Conservation (phyloP, 371 early-diverging fungal genomes). For the Apophysomyces ossiformis region DNA sequence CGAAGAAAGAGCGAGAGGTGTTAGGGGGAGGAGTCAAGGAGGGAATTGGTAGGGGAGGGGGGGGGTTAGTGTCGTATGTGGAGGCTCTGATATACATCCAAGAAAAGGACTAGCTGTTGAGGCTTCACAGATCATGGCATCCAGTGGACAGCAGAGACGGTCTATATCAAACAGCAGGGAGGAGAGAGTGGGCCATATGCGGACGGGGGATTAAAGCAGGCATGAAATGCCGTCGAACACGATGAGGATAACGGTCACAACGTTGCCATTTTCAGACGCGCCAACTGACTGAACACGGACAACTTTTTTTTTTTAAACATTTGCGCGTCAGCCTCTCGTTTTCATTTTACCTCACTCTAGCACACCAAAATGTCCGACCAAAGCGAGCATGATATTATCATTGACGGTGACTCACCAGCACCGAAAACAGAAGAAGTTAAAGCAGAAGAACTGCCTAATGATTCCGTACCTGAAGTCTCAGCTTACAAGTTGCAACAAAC, state of each 20-base stretch:
- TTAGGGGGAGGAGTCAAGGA: too few relatives aligned
- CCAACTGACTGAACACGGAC: too few relatives aligned
- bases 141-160: too few relatives aligned
- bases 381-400: slow-evolving; percentile 23
- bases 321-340: neutral
- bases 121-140: too few relatives aligned
- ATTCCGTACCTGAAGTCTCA: neutral
- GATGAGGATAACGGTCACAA: neutral
- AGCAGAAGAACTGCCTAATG: slow-evolving; percentile 8
- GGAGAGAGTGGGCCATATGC: too few relatives aligned
- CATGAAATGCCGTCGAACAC: neutral
- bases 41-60: too few relatives aligned
- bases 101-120: too few relatives aligned
- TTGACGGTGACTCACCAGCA: slow-evolving; percentile 25
- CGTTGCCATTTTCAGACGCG: neutral
- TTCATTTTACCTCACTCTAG: neutral
- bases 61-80: too few relatives aligned
- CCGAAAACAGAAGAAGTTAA: slow-evolving; percentile 6
- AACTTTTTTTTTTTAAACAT: neutral
- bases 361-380: slow-evolving; percentile 18
- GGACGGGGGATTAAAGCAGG: neutral
- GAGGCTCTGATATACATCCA: too few relatives aligned
- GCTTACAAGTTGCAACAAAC: neutral
- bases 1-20: too few relatives aligned
- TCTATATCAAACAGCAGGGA: too few relatives aligned